Base-by-base conservation (phyloP, 768 basidiomycete species). In the Kwoniella mangroviensis region DNA sequence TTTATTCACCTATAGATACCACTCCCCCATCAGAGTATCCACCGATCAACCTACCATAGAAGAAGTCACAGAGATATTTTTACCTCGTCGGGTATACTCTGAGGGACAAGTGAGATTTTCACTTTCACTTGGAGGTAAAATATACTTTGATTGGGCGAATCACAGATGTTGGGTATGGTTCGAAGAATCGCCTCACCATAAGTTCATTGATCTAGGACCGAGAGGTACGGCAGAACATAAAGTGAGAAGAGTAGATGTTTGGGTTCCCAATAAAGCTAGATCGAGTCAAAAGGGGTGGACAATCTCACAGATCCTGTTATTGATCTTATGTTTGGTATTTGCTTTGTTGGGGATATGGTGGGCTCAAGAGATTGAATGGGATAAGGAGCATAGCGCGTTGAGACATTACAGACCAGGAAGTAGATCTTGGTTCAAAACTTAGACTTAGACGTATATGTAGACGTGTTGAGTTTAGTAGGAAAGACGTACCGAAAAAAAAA, bases 61-160 rank as follows among this genome's bases (percentile, higher is more conserved):
- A 3, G 71, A 74, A 15, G 53, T 78, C 3, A 81, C 79, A 40
- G 79, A 81, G 62, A 65, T 81, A 65, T 81, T 71, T 73, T 61
- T 81, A 41, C 79, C 79, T 15, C 28, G 45, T 13, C 53, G 74
- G 24, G 65, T 70, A n/a, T 81, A 77, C 64, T 51, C 43, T 26
- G 53, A 72, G 53, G 62, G 51, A 17, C 34, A 65, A 9, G 68
- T 71, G 13, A 41, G 67, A n/a, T 73, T 62, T 54, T 41, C 52
- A 17, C 49, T 75, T 0, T 79, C 79, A 9, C n/a, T 65, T 5
- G 75, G 75, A 11, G 79, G 79, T 1, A 64, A 72, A n/a, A 66
- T 75, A 22, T 53, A 56, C 28, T 73, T 78, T 63, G 76, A 80
- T 55, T 73, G 58, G 45, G 58, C 58, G 1, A 69, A 72, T n/a